Evolutionary conservation across 139 green algal species (phyloP), one percentile per base, ranked within the genome.

Genomic region (Coccomyxa sp.): DNA sequence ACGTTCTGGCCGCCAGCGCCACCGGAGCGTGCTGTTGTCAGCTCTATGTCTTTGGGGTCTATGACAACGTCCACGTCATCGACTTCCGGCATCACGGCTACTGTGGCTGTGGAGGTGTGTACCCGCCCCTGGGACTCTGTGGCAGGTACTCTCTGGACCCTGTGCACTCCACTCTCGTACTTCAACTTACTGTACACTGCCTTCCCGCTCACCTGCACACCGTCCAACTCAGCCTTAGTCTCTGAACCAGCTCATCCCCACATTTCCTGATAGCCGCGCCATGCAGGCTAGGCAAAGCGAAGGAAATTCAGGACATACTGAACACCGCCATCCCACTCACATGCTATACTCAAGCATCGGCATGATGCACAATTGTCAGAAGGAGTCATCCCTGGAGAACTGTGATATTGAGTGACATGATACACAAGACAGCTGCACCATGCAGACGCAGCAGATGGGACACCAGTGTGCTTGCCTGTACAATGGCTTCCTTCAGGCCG

Each of bases 111-210:
- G 75, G 91, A 97, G 37, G 97, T 99, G 87, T 99, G 97, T 41
- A 99, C 91, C 0, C 97, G 87, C 0, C 97, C 97, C 1, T 85
- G 77, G 0, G 93, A 87, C 84, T 99, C 97, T 2, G 97, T 99
- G 1, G 95, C 92, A 0, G 97, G 97, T 38, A 99, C 97, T 7
- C 97, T 88, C 88, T 99, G 97, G 77, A 99, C 97, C 16, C 97
- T 86, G 86, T 99, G 97, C 76, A 99, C 97, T 22, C 97, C 97
- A 5, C 92, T 93, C 88, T 99, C 97, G 78, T 92, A 99, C 83
- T 99, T 99, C 31, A 99, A 83, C 81, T 95, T 95, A 80, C 87
- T 92, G 85, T 95, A 97, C 73, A 97, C 92, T 41, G 34, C 44
- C 24, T 83, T 78, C 0, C 88, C 89, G 29, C 80, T 88, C 27